Evolutionary conservation across 352 stramenopile species (phyloP).

Genomic region (Globisporangium abappressorium): DNA sequence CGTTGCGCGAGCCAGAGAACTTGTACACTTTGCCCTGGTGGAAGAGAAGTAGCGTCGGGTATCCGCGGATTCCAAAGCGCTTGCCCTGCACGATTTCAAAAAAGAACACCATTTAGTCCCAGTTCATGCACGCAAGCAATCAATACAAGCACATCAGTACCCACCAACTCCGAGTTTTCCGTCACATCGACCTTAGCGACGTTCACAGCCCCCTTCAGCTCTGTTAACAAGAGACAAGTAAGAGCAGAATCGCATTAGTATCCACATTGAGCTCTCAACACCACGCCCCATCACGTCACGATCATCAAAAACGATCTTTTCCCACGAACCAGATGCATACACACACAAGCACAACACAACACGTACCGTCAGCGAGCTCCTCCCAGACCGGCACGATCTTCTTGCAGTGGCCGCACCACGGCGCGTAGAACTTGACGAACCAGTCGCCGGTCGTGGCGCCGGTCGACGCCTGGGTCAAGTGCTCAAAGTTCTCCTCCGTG

Average conservation of each 20-base stretch:
- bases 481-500: conserved; percentile 79
- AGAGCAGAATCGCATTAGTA: neutral
- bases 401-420: conserved; percentile 73
- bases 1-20: conserved; percentile 55
- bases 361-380: conserved; percentile 60
- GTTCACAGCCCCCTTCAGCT: conserved; percentile 85
- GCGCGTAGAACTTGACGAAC: conserved; percentile 85
- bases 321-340: neutral
- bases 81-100: conserved; percentile 31
- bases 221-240: conserved; percentile 15
- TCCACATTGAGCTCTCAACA: neutral
- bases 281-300: neutral
- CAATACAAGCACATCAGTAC: conserved; percentile 3
- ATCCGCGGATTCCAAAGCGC: conserved; percentile 82
- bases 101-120: neutral
- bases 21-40: conserved; percentile 79
- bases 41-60: conserved; percentile 77
- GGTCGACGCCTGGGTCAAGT: conserved; percentile 87
- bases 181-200: conserved; percentile 90
- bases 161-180: conserved; percentile 56
- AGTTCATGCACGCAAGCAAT: neutral
- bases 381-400: conserved; percentile 68
- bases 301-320: neutral
- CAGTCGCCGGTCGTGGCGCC: conserved; percentile 91
- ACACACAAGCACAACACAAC: neutral